Base-by-base conservation (phyloP, 495 filamentous ascomycete species). In the Bathelium albidoporum region DNA sequence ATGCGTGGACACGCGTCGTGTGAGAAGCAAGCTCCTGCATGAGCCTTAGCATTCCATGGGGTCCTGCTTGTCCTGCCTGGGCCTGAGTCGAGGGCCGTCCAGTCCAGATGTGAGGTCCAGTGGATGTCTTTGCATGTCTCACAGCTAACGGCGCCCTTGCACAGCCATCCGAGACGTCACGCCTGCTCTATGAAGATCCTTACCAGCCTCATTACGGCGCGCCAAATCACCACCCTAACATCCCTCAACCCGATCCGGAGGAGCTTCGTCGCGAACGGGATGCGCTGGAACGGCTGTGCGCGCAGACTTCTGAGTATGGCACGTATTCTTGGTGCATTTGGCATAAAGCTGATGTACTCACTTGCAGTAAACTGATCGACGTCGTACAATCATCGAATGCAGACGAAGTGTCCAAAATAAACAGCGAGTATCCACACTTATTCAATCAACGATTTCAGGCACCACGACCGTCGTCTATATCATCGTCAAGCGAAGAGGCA, bases 31-130 rank as follows among this genome's bases (percentile, higher is more conserved):
- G 12, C 20, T 20, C 11, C 49, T 55, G 24, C 22, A 5, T 29
- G 24, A 55, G 49, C 22, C 5, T 24, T 55, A 49, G 49, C 49
- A 55, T 55, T 55, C 49, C 49, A 76, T 76, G 74, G 74, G 74
- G 45, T 62, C 72, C 63, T 76, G 74, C 67, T 60, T 68, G 18
- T 76, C 74, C 64, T 76, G 74, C 61, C 71, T 76, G 29, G 70
- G 70, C 59, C 63, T 68, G 18, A 65, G 69, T 20, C 71, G 73
- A 62, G 70, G 69, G 61, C 62, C 71, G 62, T 73, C 73, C 43
- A 64, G 66, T 44, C 67, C 69, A 49, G 66, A 72, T 55, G 73
- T 76, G 58, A 68, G 73, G 67, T 49, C 29, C 44, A 43, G 41
- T 24, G 58, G 2, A 55, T 34, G 34, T 39, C 34, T 29, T 58